Percentiles rank a stretch among this genome's conserved stretches.
Evolutionary conservation across 139 green algal species (phyloP).

Genomic region (Pleodorina starrii): DNA sequence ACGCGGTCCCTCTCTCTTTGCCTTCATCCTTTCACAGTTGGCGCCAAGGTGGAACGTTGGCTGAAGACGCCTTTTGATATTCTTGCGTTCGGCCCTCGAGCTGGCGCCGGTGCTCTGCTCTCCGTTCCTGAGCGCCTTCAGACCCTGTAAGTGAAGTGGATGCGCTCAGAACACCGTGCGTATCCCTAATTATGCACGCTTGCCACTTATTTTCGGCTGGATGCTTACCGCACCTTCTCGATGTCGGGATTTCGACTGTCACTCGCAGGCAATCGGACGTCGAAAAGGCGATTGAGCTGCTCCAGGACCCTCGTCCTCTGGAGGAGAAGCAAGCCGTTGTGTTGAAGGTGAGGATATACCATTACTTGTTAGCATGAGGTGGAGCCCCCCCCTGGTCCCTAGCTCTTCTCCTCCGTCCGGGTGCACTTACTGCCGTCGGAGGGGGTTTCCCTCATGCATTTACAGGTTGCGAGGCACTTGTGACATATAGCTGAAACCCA

Average conservation of each 20-base stretch:
- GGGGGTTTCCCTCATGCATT: no score
- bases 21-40: constrained; percentile 12
- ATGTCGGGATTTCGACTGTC: no score
- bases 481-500: no score
- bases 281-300: constrained; percentile 62
- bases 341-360: constrained; percentile 66
- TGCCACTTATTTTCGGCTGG: no score
- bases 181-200: no score
- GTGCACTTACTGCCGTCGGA: no score
- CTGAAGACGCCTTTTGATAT: constrained; percentile 70
- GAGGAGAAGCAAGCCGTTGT: constrained; percentile 77
- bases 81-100: constrained; percentile 66
- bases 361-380: no score
- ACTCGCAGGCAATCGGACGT: constrained; percentile 68
- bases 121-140: constrained; percentile 64
- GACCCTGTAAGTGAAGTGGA: constrained; percentile 58
- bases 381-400: no score
- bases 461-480: no score
- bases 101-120: constrained; percentile 66
- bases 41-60: constrained; percentile 63
- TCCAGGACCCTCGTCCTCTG: constrained; percentile 75
- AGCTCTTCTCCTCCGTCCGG: no score
- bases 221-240: neutral
- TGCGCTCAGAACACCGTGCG: no score
- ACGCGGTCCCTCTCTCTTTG: no score